Conservation (phyloP, 2,329 filamentous ascomycete genomes). For the Phaeosphaeria sp. region DNA sequence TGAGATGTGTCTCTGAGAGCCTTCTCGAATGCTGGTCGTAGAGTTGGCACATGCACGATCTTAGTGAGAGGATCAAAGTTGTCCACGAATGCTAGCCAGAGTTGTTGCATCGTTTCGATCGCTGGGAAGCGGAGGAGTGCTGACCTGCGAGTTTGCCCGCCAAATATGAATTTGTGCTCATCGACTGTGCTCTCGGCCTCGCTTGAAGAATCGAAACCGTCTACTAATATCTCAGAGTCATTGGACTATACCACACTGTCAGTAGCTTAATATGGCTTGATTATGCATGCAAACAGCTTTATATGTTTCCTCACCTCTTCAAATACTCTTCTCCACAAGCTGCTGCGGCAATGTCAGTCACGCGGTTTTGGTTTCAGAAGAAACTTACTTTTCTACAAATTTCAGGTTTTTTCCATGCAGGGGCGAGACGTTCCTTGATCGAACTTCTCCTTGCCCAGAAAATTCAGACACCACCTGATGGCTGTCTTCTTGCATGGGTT, state of each 20-base stretch:
- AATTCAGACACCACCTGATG: background rate
- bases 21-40: conserved; percentile 67
- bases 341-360: conserved; percentile 59
- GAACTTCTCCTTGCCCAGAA: background rate
- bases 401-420: conserved; percentile 25
- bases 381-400: conserved; percentile 71
- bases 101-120: conserved; percentile 67
- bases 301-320: conserved; percentile 64
- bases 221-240: conserved; percentile 50
- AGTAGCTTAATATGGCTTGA: background rate
- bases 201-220: conserved; percentile 65
- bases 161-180: conserved; percentile 54
- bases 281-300: background rate
- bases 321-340: conserved; percentile 74
- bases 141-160: conserved; percentile 47
- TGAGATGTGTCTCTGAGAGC: conserved; percentile 62
- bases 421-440: background rate
- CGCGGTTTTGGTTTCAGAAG: conserved; percentile 70
- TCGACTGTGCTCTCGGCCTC: conserved; percentile 63
- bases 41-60: conserved; percentile 16
- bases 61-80: conserved; percentile 20
- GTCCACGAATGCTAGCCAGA: conserved; percentile 74
- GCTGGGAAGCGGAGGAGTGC: conserved; percentile 67
- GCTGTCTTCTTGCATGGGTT: background rate
- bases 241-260: background rate